These are phyloP conservation scores for Ophiostoma angusticollis DNA, from an alignment of 2,329 filamentous ascomycete genomes.

Conservation along the genomic window DNA sequence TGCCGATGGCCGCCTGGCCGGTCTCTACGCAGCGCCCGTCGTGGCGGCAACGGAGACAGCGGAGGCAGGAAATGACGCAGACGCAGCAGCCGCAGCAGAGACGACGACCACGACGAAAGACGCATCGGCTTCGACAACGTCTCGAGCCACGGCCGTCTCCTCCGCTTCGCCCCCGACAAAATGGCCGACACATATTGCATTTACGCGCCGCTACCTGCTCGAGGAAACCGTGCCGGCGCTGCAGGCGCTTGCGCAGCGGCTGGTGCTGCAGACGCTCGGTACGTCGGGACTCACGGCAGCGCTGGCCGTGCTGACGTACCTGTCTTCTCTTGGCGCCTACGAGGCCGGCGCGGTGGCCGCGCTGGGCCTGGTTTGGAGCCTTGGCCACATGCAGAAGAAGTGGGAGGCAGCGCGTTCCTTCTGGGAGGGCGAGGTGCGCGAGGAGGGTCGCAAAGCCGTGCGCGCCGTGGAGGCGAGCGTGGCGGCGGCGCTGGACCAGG, in stretches of 20 bases:
- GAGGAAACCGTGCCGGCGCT: conserved; percentile 56
- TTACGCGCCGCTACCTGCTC: conserved; percentile 53
- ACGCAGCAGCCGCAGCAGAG: not conserved
- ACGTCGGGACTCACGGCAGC: conserved; percentile 52
- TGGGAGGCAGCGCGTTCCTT: conserved; percentile 48
- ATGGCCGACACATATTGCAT: conserved; percentile 66
- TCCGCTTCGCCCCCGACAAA: conserved; percentile 20
- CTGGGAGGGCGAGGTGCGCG: conserved; percentile 55
- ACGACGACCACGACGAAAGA: too few species aligned
- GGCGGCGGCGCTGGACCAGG: conserved; percentile 30
- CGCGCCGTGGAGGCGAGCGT: conserved; percentile 42
- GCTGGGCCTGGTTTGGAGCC: conserved; percentile 45
- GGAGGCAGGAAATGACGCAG: not conserved
- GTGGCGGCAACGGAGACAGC: conserved; percentile 1
- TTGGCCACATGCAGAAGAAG: conserved; percentile 45
- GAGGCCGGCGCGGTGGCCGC: conserved; percentile 51
- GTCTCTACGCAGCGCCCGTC: conserved; percentile 16
- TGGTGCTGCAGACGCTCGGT: conserved; percentile 62
- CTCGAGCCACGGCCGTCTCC: too few species aligned
- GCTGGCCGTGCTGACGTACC: conserved; percentile 43
- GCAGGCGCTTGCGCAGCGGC: conserved; percentile 58
- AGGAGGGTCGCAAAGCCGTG: conserved; percentile 52
- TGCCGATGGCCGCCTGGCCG: conserved; percentile 2
- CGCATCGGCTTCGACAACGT: too few species aligned
- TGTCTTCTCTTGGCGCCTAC: conserved; percentile 43